These are phyloP conservation scores for Syzygium aqueum DNA, from an alignment of 345 rosid genomes.

Conservation along the genomic window DNA sequence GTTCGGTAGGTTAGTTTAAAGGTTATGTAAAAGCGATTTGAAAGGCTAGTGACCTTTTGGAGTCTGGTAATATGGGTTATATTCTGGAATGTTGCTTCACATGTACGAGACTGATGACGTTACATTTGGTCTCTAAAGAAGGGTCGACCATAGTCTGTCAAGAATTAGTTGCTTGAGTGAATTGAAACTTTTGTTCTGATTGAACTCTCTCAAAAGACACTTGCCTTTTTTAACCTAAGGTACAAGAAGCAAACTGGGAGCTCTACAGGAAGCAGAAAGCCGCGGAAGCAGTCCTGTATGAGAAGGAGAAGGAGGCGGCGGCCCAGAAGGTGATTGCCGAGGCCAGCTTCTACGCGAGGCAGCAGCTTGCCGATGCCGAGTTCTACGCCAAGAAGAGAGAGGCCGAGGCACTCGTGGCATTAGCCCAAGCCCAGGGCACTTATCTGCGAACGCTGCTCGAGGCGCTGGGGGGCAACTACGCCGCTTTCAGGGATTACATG, in stretches of 20 bases:
- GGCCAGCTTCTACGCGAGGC: conserved; percentile 38
- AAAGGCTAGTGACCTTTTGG: not conserved
- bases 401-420: conserved; percentile 52
- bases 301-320: conserved; percentile 48
- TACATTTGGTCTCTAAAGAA: not conserved
- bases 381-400: conserved; percentile 43
- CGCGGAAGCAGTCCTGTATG: conserved; percentile 57
- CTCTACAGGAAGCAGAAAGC: conserved; percentile 33
- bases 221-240: not conserved
- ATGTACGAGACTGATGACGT: not conserved
- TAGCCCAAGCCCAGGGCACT: conserved; percentile 54
- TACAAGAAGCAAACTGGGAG: conserved; percentile 12
- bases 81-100: not conserved
- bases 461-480: conserved; percentile 46
- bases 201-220: not conserved
- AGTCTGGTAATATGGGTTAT: not conserved
- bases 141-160: not conserved
- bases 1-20: not conserved
- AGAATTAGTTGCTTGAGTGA: not conserved
- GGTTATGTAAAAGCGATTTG: not conserved
- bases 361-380: conserved; percentile 47
- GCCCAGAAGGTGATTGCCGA: conserved; percentile 66
- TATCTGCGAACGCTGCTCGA: conserved; percentile 45
- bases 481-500: conserved; percentile 43
- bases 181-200: not conserved